These are phyloP conservation scores for Boletus pseudopeckii DNA, from an alignment of 768 basidiomycete species.

Conservation along the genomic window DNA sequence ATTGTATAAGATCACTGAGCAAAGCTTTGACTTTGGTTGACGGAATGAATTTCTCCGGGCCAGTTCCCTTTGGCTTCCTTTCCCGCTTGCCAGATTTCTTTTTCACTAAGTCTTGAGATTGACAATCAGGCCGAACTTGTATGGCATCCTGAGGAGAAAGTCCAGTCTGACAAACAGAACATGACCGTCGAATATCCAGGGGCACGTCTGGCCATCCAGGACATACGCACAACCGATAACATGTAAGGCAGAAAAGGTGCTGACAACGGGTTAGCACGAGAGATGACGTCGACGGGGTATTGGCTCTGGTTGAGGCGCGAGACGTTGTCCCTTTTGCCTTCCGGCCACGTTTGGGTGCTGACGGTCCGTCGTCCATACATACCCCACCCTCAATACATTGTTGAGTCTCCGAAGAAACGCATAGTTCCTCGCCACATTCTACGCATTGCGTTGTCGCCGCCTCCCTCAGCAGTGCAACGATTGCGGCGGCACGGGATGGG, in stretches of 20 bases:
- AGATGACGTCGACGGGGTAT: constrained; percentile 59
- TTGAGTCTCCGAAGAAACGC: constrained; percentile 42
- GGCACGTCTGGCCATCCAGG: constrained; percentile 76
- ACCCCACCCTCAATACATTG: constrained; percentile 40
- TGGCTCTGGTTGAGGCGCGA: constrained; percentile 70
- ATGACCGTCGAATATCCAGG: constrained; percentile 55
- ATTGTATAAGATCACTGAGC: constrained; percentile 72
- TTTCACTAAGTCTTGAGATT: constrained; percentile 45
- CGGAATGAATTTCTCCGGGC: constrained; percentile 57
- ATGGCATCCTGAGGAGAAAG: constrained; percentile 74
- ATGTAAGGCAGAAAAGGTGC: constrained; percentile 86
- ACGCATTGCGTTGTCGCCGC: constrained; percentile 85
- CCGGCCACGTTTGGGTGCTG: constrained; percentile 47
- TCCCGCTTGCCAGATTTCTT: constrained; percentile 65
- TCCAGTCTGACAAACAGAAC: constrained; percentile 73
- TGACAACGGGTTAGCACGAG: constrained; percentile 88
- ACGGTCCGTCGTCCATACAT: constrained; percentile 49
- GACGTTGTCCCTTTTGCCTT: constrained; percentile 57
- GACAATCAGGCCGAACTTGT: constrained; percentile 67
- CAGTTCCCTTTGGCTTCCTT: constrained; percentile 55
- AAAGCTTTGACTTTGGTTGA: constrained; percentile 90
- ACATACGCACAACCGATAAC: constrained; percentile 78
- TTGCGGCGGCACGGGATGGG: constrained; percentile 67
- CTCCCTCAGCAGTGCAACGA: constrained; percentile 83
- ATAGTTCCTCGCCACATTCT: constrained; percentile 81